A percentile compares a stretch with the other conserved stretches of the same genome.
These are phyloP conservation scores for Aspergillus puulaauensis DNA, from an alignment of 2,329 filamentous ascomycete genomes.

Conservation along the genomic window DNA sequence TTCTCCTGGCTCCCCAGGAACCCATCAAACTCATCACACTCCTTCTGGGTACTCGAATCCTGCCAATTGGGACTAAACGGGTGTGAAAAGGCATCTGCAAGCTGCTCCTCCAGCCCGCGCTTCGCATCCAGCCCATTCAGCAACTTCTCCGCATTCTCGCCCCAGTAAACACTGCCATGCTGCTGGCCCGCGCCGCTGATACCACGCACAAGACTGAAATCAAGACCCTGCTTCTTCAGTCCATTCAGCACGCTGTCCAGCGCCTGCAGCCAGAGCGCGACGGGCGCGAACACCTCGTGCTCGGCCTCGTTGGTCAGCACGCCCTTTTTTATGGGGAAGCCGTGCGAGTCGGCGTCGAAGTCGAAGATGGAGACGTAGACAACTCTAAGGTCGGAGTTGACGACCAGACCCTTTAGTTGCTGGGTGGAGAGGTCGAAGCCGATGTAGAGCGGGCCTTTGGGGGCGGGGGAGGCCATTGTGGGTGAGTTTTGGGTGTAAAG, in stretches of 20 bases:
- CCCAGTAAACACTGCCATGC: constrained; percentile 97
- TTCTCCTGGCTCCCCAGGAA: constrained; percentile 64
- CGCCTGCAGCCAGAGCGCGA: constrained; percentile 92
- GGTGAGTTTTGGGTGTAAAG: background rate
- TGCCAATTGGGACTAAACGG: constrained; percentile 96
- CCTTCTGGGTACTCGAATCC: constrained; percentile 87
- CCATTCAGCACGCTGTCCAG: constrained; percentile 79
- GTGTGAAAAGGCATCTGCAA: constrained; percentile 73
- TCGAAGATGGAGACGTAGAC: constrained; percentile 86
- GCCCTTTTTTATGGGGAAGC: constrained; percentile 83
- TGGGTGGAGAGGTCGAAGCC: constrained; percentile 97
- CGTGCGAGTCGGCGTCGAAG: constrained; percentile 80
- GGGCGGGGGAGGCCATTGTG: constrained; percentile 32
- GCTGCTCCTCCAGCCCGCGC: constrained; percentile 68
- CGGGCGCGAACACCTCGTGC: constrained; percentile 87
- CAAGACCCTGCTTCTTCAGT: constrained; percentile 67
- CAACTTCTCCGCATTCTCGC: constrained; percentile 62
- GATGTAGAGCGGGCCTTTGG: constrained; percentile 68
- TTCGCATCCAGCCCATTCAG: constrained; percentile 61
- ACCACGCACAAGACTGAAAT: constrained; percentile 73
- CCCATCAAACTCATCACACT: constrained; percentile 86
- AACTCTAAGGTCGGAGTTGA: constrained; percentile 78
- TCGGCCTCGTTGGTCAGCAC: constrained; percentile 79
- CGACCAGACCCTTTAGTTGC: constrained; percentile 90
- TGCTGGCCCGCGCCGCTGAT: constrained; percentile 94